Evolutionary conservation across 2,329 filamentous ascomycete genomes (phyloP).

Genomic region (Diaporthe sp.): DNA sequence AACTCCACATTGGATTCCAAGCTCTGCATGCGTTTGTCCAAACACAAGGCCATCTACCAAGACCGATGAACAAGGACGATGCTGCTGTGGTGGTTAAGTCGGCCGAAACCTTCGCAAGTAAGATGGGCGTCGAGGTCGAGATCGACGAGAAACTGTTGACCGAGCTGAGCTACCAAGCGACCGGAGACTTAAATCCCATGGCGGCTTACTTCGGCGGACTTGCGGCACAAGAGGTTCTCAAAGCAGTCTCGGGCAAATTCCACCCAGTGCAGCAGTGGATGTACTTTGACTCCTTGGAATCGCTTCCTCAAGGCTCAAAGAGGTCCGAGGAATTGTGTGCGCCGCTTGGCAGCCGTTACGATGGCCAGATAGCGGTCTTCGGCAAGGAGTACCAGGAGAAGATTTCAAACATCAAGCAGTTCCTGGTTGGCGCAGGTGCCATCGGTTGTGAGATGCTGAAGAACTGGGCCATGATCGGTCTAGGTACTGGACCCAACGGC

Average conservation of each 20-base stretch:
- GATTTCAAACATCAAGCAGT: conserved; percentile 89
- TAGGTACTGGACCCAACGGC: conserved; percentile 89
- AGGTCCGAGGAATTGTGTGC: conserved; percentile 91
- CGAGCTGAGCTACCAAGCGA: conserved; percentile 94
- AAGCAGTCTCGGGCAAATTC: conserved; percentile 98
- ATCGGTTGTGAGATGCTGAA: conserved; percentile 99
- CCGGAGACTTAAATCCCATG: conserved; percentile 91
- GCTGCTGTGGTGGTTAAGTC: conserved; percentile 83
- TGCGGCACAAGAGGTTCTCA: conserved; percentile 93
- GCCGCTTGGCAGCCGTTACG: conserved; percentile 87
- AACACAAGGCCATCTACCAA: conserved; percentile 80
- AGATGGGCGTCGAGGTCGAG: conserved; percentile 84
- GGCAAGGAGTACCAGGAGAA: conserved; percentile 95
- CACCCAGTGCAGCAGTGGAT: conserved; percentile 95
- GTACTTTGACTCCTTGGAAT: conserved; percentile 98
- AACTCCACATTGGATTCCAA: conserved; percentile 93
- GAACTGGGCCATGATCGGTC: conserved; percentile 99
- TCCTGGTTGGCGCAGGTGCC: conserved; percentile 94
- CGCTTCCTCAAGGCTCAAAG: conserved; percentile 80
- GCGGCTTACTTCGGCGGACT: conserved; percentile 96
- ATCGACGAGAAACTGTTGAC: conserved; percentile 92
- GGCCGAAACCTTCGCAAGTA: conserved; percentile 79
- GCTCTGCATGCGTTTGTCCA: conserved; percentile 90
- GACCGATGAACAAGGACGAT: conserved; percentile 87
- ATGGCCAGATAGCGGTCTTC: conserved; percentile 97